Conservation (phyloP, 495 filamentous ascomycete genomes). For the Sordaria brevicollis region DNA sequence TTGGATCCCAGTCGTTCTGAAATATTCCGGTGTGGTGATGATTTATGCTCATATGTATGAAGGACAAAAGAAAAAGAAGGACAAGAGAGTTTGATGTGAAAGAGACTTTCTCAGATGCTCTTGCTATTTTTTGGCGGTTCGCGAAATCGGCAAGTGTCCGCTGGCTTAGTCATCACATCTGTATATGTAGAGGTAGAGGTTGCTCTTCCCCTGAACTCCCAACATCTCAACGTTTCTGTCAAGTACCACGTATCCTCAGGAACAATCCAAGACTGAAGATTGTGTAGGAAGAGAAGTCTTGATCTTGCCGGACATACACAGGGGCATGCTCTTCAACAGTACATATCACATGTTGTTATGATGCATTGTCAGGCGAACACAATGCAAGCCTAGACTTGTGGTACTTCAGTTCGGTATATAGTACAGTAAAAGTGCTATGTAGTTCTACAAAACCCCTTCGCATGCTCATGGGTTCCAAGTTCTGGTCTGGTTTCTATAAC, state of each 20-base stretch:
- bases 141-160: background rate
- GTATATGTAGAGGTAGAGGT: no score
- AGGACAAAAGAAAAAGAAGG: constrained; percentile 12
- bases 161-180: background rate
- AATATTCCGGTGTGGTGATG: constrained; percentile 28
- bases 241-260: no score
- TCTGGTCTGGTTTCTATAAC: background rate
- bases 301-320: no score
- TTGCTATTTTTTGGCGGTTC: background rate
- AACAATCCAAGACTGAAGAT: no score
- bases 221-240: background rate
- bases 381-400: background rate
- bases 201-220: background rate
- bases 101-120: background rate
- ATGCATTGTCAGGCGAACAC: background rate
- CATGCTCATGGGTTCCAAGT: background rate
- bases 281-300: no score
- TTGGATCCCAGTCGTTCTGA: constrained; percentile 24
- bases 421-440: background rate
- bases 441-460: background rate
- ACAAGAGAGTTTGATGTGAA: background rate
- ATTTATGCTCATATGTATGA: constrained; percentile 19
- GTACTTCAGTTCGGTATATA: background rate
- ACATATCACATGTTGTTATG: background rate
- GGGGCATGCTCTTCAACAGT: no score